A percentile compares a stretch with the other conserved stretches of the same genome.
Conservation (phyloP, 495 filamentous ascomycete species). For the Aspergillus funiculosus region DNA sequence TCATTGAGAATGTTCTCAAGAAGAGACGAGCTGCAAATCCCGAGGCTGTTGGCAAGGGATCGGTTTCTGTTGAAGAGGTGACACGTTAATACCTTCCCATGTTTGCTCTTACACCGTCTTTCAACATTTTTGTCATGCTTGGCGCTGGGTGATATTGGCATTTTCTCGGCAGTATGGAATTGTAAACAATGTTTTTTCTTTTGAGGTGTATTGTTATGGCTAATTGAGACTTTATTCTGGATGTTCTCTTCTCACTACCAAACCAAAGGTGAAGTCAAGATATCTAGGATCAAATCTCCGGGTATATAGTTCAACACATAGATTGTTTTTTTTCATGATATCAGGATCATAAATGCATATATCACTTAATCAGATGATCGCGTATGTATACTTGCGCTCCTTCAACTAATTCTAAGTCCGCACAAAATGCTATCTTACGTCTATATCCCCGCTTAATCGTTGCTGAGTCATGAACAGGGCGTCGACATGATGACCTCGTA, state of each 20-base stretch:
- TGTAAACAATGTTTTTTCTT: constrained; percentile 1
- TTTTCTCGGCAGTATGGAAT: background rate
- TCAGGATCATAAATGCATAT: background rate
- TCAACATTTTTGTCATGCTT: constrained; percentile 5
- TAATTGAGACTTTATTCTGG: background rate
- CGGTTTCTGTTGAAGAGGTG: constrained; percentile 25
- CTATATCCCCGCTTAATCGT: too few relatives aligned
- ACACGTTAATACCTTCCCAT: constrained; percentile 23
- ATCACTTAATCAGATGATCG: background rate
- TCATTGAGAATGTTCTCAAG: constrained; percentile 96
- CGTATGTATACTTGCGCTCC: constrained; percentile 1
- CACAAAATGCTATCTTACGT: too few relatives aligned
- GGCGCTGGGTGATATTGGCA: constrained; percentile 16
- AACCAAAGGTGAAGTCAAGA: background rate
- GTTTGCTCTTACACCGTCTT: constrained; percentile 8
- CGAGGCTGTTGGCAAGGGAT: constrained; percentile 27
- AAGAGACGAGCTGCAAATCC: constrained; percentile 56
- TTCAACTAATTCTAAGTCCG: constrained; percentile 3
- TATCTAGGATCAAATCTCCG: background rate
- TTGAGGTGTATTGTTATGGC: constrained; percentile 6
- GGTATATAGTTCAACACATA: constrained; percentile 10
- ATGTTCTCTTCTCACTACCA: background rate
- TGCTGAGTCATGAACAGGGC: too few relatives aligned
- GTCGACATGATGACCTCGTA: too few relatives aligned
- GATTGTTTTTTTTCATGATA: constrained; percentile 6